phyloP scores from a whole-genome alignment of 768 basidiomycete species.

The Kwoniella sp. region DNA sequence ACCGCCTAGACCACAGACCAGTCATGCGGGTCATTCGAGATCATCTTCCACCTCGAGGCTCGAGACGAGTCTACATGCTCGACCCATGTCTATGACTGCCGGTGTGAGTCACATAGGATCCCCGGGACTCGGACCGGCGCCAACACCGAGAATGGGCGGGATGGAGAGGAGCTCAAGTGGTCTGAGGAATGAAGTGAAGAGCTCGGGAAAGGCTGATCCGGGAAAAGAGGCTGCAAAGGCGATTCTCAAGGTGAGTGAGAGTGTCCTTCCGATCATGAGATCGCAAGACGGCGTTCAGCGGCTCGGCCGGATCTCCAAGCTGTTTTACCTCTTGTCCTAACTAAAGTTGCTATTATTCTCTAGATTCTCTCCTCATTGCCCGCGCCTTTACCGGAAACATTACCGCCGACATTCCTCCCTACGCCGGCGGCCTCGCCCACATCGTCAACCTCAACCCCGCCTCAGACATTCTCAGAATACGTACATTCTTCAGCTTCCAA shows the following conservation, averaged over 20 bases:
- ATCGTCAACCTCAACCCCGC: slow-evolving; percentile 12
- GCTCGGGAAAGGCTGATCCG: slow-evolving; percentile 3
- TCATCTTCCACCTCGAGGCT: slow-evolving; percentile 27
- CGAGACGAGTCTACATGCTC: slow-evolving; percentile 2
- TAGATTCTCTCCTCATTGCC: slow-evolving; percentile 37
- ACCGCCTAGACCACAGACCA: slow-evolving; percentile 17
- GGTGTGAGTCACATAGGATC: neutral
- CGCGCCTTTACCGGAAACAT: slow-evolving; percentile 37
- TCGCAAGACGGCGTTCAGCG: too few species aligned
- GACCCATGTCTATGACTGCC: neutral
- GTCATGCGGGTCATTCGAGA: slow-evolving; percentile 11
- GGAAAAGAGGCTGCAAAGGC: slow-evolving; percentile 22
- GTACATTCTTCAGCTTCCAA: slow-evolving; percentile 21
- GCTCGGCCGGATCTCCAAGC: too few species aligned
- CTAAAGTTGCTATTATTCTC: neutral
- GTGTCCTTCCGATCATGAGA: neutral
- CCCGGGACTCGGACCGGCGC: slow-evolving; percentile 6
- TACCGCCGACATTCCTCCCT: slow-evolving; percentile 45
- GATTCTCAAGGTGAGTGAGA: slow-evolving; percentile 34
- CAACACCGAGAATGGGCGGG: slow-evolving; percentile 21
- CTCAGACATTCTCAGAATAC: slow-evolving; percentile 22
- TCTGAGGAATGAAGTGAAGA: slow-evolving; percentile 28
- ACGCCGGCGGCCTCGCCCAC: slow-evolving; percentile 34
- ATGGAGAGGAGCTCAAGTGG: slow-evolving; percentile 31
- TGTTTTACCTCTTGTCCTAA: neutral